Conservation (phyloP, 2,329 filamentous ascomycete genomes). For the Corniculantispora saksenae region DNA sequence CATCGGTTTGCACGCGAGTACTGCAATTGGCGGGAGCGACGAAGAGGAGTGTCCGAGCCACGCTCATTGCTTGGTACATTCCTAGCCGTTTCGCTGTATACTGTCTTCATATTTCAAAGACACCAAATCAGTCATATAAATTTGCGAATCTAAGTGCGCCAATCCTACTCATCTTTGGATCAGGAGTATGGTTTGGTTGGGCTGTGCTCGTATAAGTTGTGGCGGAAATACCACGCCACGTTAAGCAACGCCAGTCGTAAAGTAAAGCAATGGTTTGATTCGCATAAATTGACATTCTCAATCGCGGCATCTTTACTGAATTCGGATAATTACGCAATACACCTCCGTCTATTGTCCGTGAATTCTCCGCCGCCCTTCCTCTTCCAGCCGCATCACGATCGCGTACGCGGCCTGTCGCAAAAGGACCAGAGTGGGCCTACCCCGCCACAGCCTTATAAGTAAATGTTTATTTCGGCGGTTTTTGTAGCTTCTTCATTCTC, state of each 20-base stretch:
- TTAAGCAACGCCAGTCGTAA: background rate
- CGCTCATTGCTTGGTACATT: too few species aligned
- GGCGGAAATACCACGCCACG: too few species aligned
- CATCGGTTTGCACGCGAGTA: too few species aligned
- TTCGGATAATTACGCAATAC: background rate
- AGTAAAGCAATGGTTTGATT: background rate
- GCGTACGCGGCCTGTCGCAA: background rate
- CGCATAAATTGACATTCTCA: background rate
- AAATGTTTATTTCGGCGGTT: background rate
- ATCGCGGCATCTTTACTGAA: background rate
- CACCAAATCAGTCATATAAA: too few species aligned
- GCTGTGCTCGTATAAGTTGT: too few species aligned
- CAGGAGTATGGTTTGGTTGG: too few species aligned
- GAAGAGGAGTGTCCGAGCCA: too few species aligned
- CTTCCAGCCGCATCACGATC: background rate
- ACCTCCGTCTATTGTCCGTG: background rate
- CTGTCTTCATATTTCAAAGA: too few species aligned
- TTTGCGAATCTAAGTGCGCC: too few species aligned
- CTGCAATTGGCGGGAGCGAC: too few species aligned
- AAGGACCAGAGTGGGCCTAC: slow-evolving; percentile 6
- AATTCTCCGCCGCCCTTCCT: background rate
- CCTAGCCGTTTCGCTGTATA: too few species aligned
- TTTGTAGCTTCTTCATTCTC: background rate
- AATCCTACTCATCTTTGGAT: too few species aligned
- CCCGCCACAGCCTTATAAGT: background rate